Base-by-base conservation (phyloP, 176 grass and related monocot species). In the Alopecurus myosuroides region DNA sequence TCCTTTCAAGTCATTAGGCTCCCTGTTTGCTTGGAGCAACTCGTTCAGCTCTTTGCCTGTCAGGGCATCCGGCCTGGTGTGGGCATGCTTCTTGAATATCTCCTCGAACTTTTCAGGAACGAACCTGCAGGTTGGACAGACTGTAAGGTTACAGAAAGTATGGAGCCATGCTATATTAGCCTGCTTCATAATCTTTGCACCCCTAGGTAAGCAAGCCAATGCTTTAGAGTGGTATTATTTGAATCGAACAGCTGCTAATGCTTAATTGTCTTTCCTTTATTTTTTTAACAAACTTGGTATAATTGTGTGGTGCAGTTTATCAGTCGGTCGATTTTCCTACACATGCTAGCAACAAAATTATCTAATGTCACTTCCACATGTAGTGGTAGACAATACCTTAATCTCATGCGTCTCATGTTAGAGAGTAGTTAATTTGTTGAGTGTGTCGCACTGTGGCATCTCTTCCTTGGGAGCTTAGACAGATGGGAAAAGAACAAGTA, bases 61-160 rank as follows among this genome's bases (percentile, higher is more conserved):
- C 0, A 96, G 28, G 56, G 91, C 94, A 72, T 96, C 85, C 28
- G 80, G 86, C 79, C 88, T 89, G 5, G 91, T 89, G 33, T 83
- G 80, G 13, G 88, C 91, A 83, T 93, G 71, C 84, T 96, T 93
- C 77, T 86, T 82, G 80, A 96, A 96, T 41, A 96, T 91, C 77
- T 93, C 84, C 62, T 93, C 91, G 45, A 96, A 96, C 55, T 96
- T 96, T 82, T 88, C 86, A 19, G 79, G 84, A 49, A 91, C 88
- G 58, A 96, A 96, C 69, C 94, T 96, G 28, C 48, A 57, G 57
- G 63, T 74, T 11, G 3, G 9, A 63, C 17, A 76, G 4, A 48
- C 37, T 45, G 22, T 37, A 13, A 48, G 5, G 18, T 83, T 46
- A 26, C 4, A 39, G 74, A 29, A 83, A 46, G 53, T 48, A 4